These are phyloP conservation scores for Leishmania gerbilli DNA, from an alignment of 208 protist genomes.

Conservation along the genomic window DNA sequence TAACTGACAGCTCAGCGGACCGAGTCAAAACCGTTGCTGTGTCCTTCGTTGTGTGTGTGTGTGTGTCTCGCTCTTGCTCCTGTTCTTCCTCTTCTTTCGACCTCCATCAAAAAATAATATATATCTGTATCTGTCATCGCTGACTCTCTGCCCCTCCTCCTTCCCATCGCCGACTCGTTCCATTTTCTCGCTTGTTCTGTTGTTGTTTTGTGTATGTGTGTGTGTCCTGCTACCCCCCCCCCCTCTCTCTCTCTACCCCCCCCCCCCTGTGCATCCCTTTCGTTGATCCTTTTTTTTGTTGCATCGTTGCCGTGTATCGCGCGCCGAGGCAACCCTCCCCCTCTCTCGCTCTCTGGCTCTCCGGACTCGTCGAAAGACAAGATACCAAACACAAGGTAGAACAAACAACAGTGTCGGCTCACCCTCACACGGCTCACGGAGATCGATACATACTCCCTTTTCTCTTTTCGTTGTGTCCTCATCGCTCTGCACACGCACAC, in stretches of 20 bases:
- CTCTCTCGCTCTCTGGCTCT: no score
- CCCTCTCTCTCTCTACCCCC: no score
- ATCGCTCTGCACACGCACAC: not conserved
- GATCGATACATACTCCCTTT: not conserved
- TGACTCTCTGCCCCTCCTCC: not conserved
- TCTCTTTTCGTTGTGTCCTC: not conserved
- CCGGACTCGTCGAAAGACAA: no score
- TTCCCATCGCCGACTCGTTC: not conserved
- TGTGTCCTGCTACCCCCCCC: not conserved
- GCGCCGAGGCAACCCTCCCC: no score
- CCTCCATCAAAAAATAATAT: not conserved
- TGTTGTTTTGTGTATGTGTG: not conserved
- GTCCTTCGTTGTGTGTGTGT: not conserved
- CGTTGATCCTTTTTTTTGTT: slow-evolving; percentile 1
- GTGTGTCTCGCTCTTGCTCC: not conserved
- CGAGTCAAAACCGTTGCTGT: not conserved
- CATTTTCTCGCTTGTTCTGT: not conserved
- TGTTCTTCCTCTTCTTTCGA: not conserved
- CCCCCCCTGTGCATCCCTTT: not conserved
- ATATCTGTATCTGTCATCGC: not conserved
- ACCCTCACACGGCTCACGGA: no score
- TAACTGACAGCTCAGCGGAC: not conserved
- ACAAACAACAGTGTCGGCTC: no score
- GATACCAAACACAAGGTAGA: no score
- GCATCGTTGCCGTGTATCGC: no score